These are phyloP conservation scores for Geotrichum macrosporum DNA, from an alignment of 1,139 yeast genomes.

Conservation along the genomic window DNA sequence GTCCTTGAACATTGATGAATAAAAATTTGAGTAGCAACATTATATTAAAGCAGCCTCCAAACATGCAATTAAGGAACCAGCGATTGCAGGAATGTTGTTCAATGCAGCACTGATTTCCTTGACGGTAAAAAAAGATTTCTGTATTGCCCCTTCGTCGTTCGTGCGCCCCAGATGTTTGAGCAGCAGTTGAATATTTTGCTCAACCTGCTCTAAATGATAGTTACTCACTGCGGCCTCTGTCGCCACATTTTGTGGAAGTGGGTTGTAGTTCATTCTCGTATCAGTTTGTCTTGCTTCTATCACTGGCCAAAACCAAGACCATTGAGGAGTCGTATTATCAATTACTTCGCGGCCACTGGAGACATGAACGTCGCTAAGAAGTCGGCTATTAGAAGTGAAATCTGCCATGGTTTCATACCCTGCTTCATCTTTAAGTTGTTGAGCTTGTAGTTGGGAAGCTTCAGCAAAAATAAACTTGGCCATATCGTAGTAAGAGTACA, in stretches of 20 bases:
- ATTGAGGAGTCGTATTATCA: background rate
- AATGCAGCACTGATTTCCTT: background rate
- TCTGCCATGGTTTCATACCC: background rate
- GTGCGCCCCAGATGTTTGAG: too few species aligned
- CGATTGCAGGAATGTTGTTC: background rate
- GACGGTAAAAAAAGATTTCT: background rate
- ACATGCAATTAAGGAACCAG: constrained; percentile 7
- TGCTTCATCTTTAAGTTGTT: constrained; percentile 4
- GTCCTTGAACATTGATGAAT: too few species aligned
- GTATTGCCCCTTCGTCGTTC: too few species aligned
- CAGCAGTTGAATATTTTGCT: too few species aligned
- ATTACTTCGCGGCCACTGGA: background rate
- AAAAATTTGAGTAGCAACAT: too few species aligned
- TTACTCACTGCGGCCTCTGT: constrained; percentile 5
- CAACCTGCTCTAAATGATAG: constrained; percentile 11
- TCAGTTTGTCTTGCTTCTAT: constrained; percentile 7
- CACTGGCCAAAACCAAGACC: constrained; percentile 3
- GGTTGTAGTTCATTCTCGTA: constrained; percentile 14
- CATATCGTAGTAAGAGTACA: constrained; percentile 25
- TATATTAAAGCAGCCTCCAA: constrained; percentile 14
- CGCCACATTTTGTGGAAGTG: constrained; percentile 5
- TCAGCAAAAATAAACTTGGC: constrained; percentile 28
- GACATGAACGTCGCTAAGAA: background rate
- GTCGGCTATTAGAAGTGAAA: background rate
- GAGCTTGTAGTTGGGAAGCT: constrained; percentile 23